These are phyloP conservation scores for Epichloe baconii DNA, from an alignment of 2,329 filamentous ascomycete species.

Conservation along the genomic window DNA sequence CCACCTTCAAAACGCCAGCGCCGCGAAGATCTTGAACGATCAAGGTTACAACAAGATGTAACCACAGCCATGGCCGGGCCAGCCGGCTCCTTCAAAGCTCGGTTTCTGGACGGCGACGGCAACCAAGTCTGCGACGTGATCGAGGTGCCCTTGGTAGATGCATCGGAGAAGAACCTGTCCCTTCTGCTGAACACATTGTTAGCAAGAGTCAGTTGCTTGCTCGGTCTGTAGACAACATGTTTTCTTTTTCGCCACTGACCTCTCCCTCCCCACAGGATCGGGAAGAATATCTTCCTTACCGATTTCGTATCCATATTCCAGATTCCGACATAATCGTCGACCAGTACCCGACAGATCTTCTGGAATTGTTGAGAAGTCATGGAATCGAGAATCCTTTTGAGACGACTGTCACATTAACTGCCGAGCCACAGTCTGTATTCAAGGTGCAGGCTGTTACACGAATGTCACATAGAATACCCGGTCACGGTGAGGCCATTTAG, in stretches of 20 bases:
- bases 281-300: conserved; percentile 48
- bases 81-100: conserved; percentile 66
- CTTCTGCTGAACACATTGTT: conserved; percentile 75
- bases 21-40: conserved; percentile 57
- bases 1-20: conserved; percentile 81
- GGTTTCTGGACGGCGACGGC: conserved; percentile 73
- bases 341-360: conserved; percentile 41
- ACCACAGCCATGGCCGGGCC: conserved; percentile 52
- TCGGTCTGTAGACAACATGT: neutral
- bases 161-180: conserved; percentile 79
- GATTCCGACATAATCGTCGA: conserved; percentile 39
- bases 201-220: conserved; percentile 42
- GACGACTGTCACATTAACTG: conserved; percentile 40
- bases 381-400: conserved; percentile 46
- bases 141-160: conserved; percentile 69
- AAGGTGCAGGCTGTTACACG: conserved; percentile 83
- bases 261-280: conserved; percentile 25
- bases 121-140: conserved; percentile 58
- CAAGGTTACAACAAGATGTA: conserved; percentile 64
- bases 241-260: neutral
- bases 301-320: conserved; percentile 47
- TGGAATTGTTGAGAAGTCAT: conserved; percentile 40
- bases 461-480: conserved; percentile 76
- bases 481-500: conserved; percentile 92
- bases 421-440: conserved; percentile 82